Percentiles rank a stretch among this genome's conserved stretches.
These are phyloP conservation scores for Blastobotrys indianensis DNA, from an alignment of 1,139 yeast genomes.

Conservation along the genomic window DNA sequence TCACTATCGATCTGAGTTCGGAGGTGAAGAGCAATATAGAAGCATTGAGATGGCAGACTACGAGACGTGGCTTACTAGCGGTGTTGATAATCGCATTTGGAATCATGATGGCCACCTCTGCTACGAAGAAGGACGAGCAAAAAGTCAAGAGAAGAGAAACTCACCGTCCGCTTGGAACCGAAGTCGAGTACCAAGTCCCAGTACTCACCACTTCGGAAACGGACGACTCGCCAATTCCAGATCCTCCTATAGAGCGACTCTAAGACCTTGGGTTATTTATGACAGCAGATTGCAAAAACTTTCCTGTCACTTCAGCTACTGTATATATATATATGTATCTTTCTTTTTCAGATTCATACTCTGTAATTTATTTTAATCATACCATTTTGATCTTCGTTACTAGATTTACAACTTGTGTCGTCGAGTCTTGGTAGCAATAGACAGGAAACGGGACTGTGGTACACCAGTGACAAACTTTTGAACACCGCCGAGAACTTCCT, in stretches of 20 bases:
- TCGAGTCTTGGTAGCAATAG: conserved; percentile 49
- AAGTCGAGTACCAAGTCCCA: conserved; percentile 29
- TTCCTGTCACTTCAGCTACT: neutral
- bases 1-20: conserved; percentile 74
- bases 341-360: neutral
- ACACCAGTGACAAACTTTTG: conserved; percentile 65
- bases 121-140: conserved; percentile 35
- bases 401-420: conserved; percentile 51
- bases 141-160: conserved; percentile 30
- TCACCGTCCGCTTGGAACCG: conserved; percentile 20
- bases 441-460: conserved; percentile 64
- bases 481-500: conserved; percentile 65
- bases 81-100: conserved; percentile 45
- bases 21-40: conserved; percentile 85
- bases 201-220: conserved; percentile 25
- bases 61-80: conserved; percentile 75
- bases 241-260: conserved; percentile 24
- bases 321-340: neutral
- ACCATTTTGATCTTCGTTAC: neutral
- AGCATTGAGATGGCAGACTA: conserved; percentile 85
- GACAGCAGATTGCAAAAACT: neutral
- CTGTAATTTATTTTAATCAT: neutral
- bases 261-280: neutral
- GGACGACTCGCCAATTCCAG: conserved; percentile 26
- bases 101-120: conserved; percentile 45